These are phyloP conservation scores for Aspergillus sp. DNA, from an alignment of 2,329 filamentous ascomycete species.

Conservation along the genomic window DNA sequence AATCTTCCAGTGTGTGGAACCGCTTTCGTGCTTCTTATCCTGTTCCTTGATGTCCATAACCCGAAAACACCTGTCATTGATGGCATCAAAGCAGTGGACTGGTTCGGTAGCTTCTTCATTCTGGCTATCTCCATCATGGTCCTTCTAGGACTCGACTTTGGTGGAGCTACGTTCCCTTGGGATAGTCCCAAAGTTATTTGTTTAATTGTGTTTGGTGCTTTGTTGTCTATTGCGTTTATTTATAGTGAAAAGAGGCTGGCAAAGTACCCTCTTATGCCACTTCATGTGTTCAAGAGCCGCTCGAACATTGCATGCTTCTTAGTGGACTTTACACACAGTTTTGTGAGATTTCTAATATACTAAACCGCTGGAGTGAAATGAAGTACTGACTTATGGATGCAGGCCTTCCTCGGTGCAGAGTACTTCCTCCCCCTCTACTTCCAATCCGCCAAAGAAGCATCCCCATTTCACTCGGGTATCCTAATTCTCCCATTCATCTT, in stretches of 20 bases:
- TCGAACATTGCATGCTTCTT: constrained; percentile 60
- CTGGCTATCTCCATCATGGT: constrained; percentile 53
- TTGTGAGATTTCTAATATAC: constrained; percentile 27
- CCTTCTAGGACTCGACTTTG: constrained; percentile 55
- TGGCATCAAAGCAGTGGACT: constrained; percentile 55
- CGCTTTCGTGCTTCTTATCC: constrained; percentile 50
- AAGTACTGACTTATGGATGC: constrained; percentile 16
- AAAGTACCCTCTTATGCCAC: constrained; percentile 66
- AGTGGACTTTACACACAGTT: constrained; percentile 50
- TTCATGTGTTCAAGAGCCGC: constrained; percentile 57
- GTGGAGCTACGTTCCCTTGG: constrained; percentile 55
- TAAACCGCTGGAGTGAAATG: neutral
- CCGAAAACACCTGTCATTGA: constrained; percentile 51
- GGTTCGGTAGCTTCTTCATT: constrained; percentile 54
- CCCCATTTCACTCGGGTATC: constrained; percentile 58
- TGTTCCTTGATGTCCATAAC: constrained; percentile 57
- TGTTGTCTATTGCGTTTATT: constrained; percentile 55
- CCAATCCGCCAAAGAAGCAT: constrained; percentile 64
- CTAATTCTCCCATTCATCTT: constrained; percentile 63
- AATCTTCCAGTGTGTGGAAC: constrained; percentile 53
- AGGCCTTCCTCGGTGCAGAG: constrained; percentile 63
- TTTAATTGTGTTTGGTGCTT: constrained; percentile 52
- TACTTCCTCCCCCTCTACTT: constrained; percentile 76
- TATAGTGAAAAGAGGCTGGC: constrained; percentile 65
- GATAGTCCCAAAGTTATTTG: constrained; percentile 55